Evolutionary conservation across 306 rosid species (phyloP).

Genomic region (Ammopiptanthus mongolicus): DNA sequence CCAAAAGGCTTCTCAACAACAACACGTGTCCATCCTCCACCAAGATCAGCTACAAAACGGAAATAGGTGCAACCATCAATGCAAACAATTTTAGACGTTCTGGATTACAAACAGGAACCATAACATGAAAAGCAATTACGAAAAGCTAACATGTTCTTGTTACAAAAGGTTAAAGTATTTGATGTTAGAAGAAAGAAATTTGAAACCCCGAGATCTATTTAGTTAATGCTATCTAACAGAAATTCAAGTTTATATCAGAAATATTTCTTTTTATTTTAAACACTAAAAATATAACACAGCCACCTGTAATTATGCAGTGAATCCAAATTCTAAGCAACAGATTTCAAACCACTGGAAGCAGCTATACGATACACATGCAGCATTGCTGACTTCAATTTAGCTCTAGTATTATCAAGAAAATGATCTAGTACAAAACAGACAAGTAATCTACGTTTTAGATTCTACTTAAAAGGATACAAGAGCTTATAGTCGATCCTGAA

Average conservation of each 20-base stretch:
- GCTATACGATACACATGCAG: not conserved
- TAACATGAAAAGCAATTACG: not conserved
- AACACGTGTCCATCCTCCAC: constrained; percentile 98
- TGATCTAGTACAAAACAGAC: not conserved
- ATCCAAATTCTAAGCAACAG: not conserved
- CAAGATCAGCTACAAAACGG: constrained; percentile 67
- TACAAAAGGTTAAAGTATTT: not conserved
- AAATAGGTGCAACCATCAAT: constrained; percentile 24
- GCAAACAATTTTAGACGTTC: constrained; percentile 8
- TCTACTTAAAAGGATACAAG: not conserved
- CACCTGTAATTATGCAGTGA: not conserved
- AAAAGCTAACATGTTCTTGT: not conserved
- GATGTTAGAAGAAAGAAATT: constrained; percentile 1
- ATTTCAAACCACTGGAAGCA: not conserved
- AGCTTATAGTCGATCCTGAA: not conserved
- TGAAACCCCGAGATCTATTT: not conserved
- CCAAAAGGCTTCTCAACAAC: constrained; percentile 99
- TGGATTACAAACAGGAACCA: not conserved
- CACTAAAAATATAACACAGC: not conserved
- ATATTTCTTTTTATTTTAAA: not conserved
- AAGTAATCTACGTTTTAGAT: not conserved
- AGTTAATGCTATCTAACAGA: not conserved
- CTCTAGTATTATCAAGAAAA: not conserved
- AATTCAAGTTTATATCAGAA: not conserved
- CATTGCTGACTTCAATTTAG: constrained; percentile 2